Evolutionary conservation across 148 eudicot genomes (phyloP), one percentile per base, ranked within the genome.

Genomic region (Amaranthus cruentus): DNA sequence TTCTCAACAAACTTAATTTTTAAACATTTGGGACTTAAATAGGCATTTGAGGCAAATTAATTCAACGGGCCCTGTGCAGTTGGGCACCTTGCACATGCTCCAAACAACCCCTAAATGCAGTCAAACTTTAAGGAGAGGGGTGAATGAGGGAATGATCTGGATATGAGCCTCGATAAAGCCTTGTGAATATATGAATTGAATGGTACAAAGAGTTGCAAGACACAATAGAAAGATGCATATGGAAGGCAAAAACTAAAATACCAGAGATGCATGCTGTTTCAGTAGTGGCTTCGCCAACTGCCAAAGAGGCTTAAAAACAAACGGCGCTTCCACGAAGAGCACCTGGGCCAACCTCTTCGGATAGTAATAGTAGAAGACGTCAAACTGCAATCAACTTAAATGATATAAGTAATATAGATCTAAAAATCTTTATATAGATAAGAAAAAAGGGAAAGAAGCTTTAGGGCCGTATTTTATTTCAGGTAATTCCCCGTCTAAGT

Each of bases 291-390:
- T 95, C 57, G 83, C 85, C 50, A 95, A 77, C 77, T 88, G 88
- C 97, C 98, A 95, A 68, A 95, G 69, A 55, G 97, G 97, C 81
- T 82, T 83, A 67, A 95, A 95, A 52, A 95, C 79, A 68, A 92
- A 95, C 18, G 98, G 98, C 64, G 98, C 96, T 18, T 91, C 96
- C 21, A 95, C 97, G 81, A 95, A 88, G 11, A 95, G 87, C 61
- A 95, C 89, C 78, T 90, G 82, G 50, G 89, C 89, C 85, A 95
- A 71, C 68, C 97, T 82, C 82, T 74, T 85, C 18, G 98, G 98
- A 77, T 94, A 94, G 87, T 94, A 94, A 71, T 75, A 69, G 86
- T 91, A 91, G 73, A 89, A 89, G n/a, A 90, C 87, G 71, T 94
- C 97, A 81, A 94, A 90, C 98, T 94, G 97, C 84, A 74, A 75